Percentiles rank a stretch among this genome's conserved stretches.
Evolutionary conservation across 202 grass and related monocot species (phyloP).

Genomic region (Elaeis oleifera): DNA sequence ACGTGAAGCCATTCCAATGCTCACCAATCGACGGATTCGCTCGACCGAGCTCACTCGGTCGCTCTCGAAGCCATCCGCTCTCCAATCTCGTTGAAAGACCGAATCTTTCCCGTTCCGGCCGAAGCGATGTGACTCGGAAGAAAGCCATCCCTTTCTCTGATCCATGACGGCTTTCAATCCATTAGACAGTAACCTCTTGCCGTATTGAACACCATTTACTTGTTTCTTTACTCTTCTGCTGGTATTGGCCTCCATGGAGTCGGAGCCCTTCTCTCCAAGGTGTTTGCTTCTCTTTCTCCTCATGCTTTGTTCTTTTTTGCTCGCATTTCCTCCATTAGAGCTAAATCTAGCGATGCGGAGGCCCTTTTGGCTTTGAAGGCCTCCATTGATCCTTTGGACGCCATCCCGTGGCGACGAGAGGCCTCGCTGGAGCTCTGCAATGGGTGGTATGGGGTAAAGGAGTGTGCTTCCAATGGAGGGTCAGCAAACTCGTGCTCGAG

Average conservation of each 20-base stretch:
- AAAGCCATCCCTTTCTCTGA: not conserved
- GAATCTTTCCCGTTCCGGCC: not conserved
- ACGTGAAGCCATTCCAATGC: constrained; percentile 12
- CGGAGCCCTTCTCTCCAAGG: not conserved
- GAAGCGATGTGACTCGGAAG: not conserved
- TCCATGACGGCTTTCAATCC: constrained; percentile 10
- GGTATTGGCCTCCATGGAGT: not conserved
- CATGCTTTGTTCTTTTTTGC: constrained; percentile 14
- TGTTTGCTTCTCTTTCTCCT: constrained; percentile 13
- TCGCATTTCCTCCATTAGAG: not conserved
- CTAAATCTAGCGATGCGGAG: constrained; percentile 28
- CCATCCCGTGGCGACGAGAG: constrained; percentile 50
- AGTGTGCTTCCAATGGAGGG: constrained; percentile 32
- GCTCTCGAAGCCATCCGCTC: not conserved
- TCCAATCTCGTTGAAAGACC: no score
- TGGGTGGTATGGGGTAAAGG: constrained; percentile 60
- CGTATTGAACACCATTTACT: not conserved
- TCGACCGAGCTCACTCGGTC: not conserved
- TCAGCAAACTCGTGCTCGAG: constrained; percentile 88
- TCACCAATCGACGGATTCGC: constrained; percentile 1
- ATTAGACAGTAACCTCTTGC: no score
- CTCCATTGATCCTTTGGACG: constrained; percentile 39
- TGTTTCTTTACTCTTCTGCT: not conserved
- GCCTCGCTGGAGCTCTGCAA: constrained; percentile 30
- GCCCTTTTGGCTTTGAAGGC: constrained; percentile 61